Conservation (phyloP, 176 grass and related monocot species). For the Metroxylon sagu region DNA sequence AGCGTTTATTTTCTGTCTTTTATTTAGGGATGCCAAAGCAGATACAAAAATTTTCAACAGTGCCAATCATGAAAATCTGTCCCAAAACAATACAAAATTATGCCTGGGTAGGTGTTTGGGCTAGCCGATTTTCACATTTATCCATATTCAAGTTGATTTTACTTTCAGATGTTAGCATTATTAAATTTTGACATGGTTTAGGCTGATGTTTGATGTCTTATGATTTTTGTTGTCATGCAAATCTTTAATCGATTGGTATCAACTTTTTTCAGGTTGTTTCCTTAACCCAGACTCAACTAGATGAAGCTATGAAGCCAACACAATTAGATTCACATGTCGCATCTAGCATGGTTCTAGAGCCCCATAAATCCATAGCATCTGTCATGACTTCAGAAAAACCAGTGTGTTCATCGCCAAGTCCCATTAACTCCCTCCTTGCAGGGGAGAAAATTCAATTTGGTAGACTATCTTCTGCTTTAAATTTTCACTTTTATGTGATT, state of each 20-base stretch:
- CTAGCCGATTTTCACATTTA: too few relatives aligned
- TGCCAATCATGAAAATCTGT: too few relatives aligned
- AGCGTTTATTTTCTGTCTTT: too few relatives aligned
- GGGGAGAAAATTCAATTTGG: conserved; percentile 98
- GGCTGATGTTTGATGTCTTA: too few relatives aligned
- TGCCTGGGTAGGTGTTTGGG: too few relatives aligned
- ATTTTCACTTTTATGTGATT: conserved; percentile 14
- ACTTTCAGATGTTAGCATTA: too few relatives aligned
- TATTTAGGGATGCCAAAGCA: too few relatives aligned
- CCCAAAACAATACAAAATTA: too few relatives aligned
- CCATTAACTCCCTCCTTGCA: conserved; percentile 76
- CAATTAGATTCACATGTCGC: conserved; percentile 54
- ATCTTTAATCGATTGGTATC: neutral
- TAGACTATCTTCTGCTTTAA: conserved; percentile 27
- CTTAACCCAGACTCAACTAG: conserved; percentile 95
- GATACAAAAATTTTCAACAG: too few relatives aligned
- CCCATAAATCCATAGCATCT: conserved; percentile 36
- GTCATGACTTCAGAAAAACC: conserved; percentile 35
- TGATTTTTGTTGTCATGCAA: too few relatives aligned
- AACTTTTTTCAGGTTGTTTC: conserved; percentile 60
- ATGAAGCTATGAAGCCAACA: conserved; percentile 87
- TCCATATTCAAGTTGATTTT: too few relatives aligned
- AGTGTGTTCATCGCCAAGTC: conserved; percentile 43
- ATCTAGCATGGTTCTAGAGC: conserved; percentile 47
- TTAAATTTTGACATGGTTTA: too few relatives aligned